These are phyloP conservation scores for Penicillium roqueforti DNA, from an alignment of 495 filamentous ascomycete species.

Conservation along the genomic window DNA sequence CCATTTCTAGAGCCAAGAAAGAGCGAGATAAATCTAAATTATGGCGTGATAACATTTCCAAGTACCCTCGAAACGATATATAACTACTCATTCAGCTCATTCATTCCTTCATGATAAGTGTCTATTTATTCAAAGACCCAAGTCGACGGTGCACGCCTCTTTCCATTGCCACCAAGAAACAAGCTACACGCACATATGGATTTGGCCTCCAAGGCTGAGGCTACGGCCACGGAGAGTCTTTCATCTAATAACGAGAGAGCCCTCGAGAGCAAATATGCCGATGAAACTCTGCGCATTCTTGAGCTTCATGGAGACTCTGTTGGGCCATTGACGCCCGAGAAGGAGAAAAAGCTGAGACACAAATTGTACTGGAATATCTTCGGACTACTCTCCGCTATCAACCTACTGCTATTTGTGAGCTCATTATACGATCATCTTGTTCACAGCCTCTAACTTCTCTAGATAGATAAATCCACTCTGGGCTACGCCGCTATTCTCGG, in stretches of 20 bases:
- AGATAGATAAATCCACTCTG: constrained; percentile 26
- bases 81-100: neutral
- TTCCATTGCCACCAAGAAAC: neutral
- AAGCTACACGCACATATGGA: neutral
- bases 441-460: neutral
- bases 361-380: constrained; percentile 19
- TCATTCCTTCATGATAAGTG: neutral
- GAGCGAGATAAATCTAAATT: neutral
- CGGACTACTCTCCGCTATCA: constrained; percentile 13
- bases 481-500: constrained; percentile 24
- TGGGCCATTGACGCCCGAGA: constrained; percentile 14
- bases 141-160: neutral
- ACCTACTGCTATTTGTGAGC: constrained; percentile 21
- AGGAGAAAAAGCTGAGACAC: constrained; percentile 12
- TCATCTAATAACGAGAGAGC: neutral
- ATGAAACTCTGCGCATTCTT: constrained; percentile 22
- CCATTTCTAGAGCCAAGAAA: neutral
- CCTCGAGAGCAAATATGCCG: constrained; percentile 11
- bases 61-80: neutral
- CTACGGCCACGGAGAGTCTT: neutral
- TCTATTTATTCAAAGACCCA: neutral
- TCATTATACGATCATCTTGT: neutral
- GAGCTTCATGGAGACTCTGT: constrained; percentile 18
- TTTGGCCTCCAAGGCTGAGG: neutral
- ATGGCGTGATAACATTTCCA: neutral